These are phyloP conservation scores for Eucalyptus brandiana DNA, from an alignment of 345 rosid genomes.

Conservation along the genomic window DNA sequence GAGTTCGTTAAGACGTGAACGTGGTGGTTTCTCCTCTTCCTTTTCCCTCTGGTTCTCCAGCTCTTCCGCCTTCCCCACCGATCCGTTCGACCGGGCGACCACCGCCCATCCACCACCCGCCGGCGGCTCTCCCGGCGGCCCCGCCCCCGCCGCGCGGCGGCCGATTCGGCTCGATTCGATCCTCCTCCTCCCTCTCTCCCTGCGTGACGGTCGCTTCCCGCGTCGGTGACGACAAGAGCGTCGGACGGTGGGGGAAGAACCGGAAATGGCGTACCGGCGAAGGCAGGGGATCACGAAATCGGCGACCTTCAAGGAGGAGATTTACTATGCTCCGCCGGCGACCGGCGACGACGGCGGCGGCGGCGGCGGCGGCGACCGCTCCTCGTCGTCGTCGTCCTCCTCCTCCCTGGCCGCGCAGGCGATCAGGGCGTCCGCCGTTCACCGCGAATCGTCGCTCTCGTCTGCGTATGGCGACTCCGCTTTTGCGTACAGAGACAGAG, in stretches of 20 bases:
- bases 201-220: background rate
- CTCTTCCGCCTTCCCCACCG: background rate
- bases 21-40: background rate
- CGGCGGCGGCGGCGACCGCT: conserved; percentile 6
- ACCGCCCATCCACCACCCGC: background rate
- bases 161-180: background rate
- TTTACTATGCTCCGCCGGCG: conserved; percentile 17
- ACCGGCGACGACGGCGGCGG: conserved; percentile 20
- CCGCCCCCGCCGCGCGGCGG: background rate
- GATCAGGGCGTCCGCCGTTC: conserved; percentile 56
- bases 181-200: background rate
- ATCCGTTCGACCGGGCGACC: background rate
- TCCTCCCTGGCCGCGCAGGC: conserved; percentile 78
- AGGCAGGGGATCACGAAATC: conserved; percentile 72
- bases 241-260: background rate
- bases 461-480: conserved; percentile 17
- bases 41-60: background rate
- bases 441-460: conserved; percentile 37
- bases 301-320: conserved; percentile 79
- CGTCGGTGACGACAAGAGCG: background rate
- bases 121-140: background rate
- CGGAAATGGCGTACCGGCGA: conserved; percentile 84
- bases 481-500: background rate
- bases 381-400: conserved; percentile 5
- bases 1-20: background rate